Base-by-base conservation (phyloP, 371 early-diverging fungal genomes). In the Lichtheimia ornata region DNA sequence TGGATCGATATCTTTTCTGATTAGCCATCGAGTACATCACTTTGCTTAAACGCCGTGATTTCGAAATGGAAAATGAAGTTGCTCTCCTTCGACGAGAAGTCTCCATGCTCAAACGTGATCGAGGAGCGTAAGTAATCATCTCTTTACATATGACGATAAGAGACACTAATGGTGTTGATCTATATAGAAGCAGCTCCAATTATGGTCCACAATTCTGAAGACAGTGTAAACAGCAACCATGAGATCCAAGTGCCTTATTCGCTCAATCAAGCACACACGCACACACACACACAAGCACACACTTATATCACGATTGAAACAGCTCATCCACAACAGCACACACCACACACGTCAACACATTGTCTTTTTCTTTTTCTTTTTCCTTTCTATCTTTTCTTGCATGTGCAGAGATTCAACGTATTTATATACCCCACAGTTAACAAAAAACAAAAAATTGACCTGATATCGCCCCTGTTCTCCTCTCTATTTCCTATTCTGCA, bases 21-120 rank as follows among this genome's bases (percentile, higher is more conserved):
- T 62, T 11, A 82, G 85, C 84, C 43, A 77, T 84, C 2, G 84
- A 84, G 42, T 80, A 72, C 53, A 84, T 84, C 44, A 66, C 70
- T 15, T 53, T 69, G 22, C 62, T 84, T 35, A 83, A 82, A 41
- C 74, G 71, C n/a, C 75, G 70, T 61, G 80, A 83, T 64, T 76
- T 73, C 55, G 82, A 81, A 52, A 71, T 80, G 74, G 67, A 73
- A 15, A 69, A 67, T 58, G 82, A 84, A 65, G 70, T 84, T 28
- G 67, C 68, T 51, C 63, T 62, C 30, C 57, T 84, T 45, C 65
- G 83, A 30, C 58, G 66, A 25, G 77, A 79, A 42, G 59, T 79
- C 62, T 62, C 60, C 43, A 54, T 64, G 64, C 66, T 79, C 41
- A 76, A 74, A 56, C 66, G 66, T 53, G 68, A 71, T 47, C 59